A percentile compares a stretch with the other conserved stretches of the same genome.
Evolutionary conservation across 2,329 filamentous ascomycete genomes (phyloP).

Genomic region (Venturia oleaginea): DNA sequence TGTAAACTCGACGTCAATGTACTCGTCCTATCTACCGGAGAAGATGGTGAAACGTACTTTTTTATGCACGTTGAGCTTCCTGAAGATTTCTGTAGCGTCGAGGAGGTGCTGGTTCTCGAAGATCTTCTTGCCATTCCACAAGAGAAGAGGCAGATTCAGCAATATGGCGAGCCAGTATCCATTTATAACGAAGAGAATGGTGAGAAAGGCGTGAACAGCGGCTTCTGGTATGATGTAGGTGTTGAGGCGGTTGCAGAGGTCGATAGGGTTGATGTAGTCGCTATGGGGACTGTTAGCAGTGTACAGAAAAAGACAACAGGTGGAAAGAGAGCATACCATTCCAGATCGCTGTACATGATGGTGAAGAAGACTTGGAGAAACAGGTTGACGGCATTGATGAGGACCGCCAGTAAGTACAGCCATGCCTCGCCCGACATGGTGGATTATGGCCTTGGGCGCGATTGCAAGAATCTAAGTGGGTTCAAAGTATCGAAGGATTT

Average conservation of each 20-base stretch:
- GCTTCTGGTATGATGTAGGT: conserved; percentile 99
- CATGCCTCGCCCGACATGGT: conserved; percentile 96
- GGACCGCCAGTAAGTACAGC: conserved; percentile 93
- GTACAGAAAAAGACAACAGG: not conserved
- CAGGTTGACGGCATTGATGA: conserved; percentile 99
- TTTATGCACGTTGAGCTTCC: conserved; percentile 98
- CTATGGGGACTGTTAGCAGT: conserved; percentile 37
- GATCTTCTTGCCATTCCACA: conserved; percentile 97
- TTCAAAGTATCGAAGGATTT: not conserved
- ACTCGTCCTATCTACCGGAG: not conserved
- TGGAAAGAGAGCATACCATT: conserved; percentile 66
- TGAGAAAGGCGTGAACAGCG: conserved; percentile 92
- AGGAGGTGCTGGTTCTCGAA: conserved; percentile 93
- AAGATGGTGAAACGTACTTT: conserved; percentile 52
- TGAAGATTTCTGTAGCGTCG: conserved; percentile 97
- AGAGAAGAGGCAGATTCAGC: conserved; percentile 84
- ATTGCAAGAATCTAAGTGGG: not conserved
- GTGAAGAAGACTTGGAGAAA: conserved; percentile 99
- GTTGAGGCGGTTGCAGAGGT: conserved; percentile 99
- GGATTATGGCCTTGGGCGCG: conserved; percentile 17
- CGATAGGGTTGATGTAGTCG: conserved; percentile 99
- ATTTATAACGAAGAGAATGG: conserved; percentile 93
- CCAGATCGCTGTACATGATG: conserved; percentile 99
- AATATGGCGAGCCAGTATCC: conserved; percentile 94
- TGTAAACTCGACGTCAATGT: not conserved